These are phyloP conservation scores for Cordyceps farinosa DNA, from an alignment of 2,329 filamentous ascomycete genomes.

Conservation along the genomic window DNA sequence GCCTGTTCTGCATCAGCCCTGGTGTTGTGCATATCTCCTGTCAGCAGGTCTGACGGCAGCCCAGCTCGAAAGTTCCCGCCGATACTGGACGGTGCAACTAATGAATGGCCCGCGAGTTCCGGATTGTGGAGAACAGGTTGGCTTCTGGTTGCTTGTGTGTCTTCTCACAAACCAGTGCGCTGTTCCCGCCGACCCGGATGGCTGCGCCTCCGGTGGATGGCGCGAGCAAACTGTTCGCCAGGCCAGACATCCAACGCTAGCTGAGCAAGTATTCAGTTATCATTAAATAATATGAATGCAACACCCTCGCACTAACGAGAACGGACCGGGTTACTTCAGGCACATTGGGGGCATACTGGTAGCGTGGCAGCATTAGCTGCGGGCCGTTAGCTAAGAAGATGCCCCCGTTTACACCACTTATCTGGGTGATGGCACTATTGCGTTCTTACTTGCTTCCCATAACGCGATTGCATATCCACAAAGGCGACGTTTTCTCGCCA, in stretches of 20 bases:
- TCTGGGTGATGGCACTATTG: not conserved
- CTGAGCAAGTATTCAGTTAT: not conserved
- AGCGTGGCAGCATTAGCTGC: slow-evolving; percentile 7
- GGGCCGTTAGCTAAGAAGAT: slow-evolving; percentile 13
- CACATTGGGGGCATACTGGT: not conserved
- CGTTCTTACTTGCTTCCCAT: not conserved
- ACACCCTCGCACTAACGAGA: not conserved
- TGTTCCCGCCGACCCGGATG: not conserved
- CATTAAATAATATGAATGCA: slow-evolving; percentile 2
- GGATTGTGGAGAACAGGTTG: slow-evolving; percentile 5
- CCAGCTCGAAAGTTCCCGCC: not conserved
- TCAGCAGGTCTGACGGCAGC: slow-evolving; percentile 14
- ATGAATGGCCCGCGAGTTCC: not conserved
- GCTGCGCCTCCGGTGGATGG: not conserved
- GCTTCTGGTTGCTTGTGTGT: not conserved
- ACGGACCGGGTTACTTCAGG: not conserved
- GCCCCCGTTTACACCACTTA: slow-evolving; percentile 8
- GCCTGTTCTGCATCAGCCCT: not conserved
- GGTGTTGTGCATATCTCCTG: slow-evolving; percentile 7
- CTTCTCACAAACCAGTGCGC: not conserved
- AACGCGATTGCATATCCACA: slow-evolving; percentile 15
- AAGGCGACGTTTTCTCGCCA: slow-evolving; percentile 6
- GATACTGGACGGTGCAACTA: slow-evolving; percentile 3
- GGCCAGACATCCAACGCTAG: not conserved
- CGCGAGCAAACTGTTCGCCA: not conserved